Evolutionary conservation across 192 early-diverging fungal genomes (phyloP), one percentile per base, ranked within the genome.

Genomic region (Martensiomyces pterosporus): DNA sequence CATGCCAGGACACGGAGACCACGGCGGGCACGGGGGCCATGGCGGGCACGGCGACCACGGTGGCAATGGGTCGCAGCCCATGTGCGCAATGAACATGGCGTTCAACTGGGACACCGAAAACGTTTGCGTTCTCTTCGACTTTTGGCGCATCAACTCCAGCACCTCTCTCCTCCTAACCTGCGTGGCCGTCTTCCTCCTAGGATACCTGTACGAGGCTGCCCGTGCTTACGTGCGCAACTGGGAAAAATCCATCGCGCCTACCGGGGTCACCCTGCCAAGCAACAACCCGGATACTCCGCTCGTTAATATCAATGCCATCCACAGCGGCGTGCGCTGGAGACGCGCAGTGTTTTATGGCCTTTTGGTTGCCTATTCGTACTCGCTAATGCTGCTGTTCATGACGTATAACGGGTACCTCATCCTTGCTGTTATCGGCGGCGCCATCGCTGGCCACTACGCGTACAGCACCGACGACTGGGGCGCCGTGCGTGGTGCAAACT

Each of bases 341-440:
- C 80, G 84, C 1, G 79, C 87, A 2, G n/a, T 82, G 4, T 56
- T 84, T 25, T 86, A 89, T 48, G 80, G 81, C 34, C 52, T 80
- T 9, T 67, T 83, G 48, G 82, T 86, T 10, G 79, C 72, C 36
- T 79, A 86, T 32, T 85, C 83, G 33, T 85, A 85, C 57, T 82
- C 83, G 18, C 47, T 87, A 1, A 89, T 89, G 87, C 78, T 89
- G 7, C 80, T 89, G 23, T 89, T 89, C 50, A 89, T 89, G 87
- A 89, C 87, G 1, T 89, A 89, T 60, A 89, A 89, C 44, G 83
- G 82, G 25, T 89, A 71, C 67, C 67, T 89, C 10, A 86, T 89
- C 60, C 60, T 83, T 8, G 67, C 79, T 21, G 80, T 81, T 0
- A 75, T 85, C 16, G 57, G 82, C 22, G 87, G 87, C 18, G 81